Evolutionary conservation across 768 basidiomycete genomes (phyloP).

Genomic region (Trichaptum fuscoviolaceum): DNA sequence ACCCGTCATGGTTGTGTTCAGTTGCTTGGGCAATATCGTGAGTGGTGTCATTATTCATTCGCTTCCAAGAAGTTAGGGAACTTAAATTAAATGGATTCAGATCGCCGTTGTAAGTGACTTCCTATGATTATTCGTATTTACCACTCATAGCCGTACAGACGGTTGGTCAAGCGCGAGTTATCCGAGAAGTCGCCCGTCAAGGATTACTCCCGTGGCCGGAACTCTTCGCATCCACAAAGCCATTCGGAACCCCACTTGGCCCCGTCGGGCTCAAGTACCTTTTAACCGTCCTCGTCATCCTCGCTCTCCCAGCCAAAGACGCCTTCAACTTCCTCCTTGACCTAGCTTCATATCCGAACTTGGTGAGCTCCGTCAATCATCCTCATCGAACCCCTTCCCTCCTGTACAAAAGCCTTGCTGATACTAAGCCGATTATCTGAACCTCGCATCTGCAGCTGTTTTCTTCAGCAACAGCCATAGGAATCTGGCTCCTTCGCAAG

Average conservation of each 20-base stretch:
- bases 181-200: constrained; percentile 49
- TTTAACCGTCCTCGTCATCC: constrained; percentile 36
- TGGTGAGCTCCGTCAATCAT: constrained; percentile 22
- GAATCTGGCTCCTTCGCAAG: constrained; percentile 26
- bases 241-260: constrained; percentile 44
- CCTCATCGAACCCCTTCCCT: constrained; percentile 10
- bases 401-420: neutral
- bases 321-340: constrained; percentile 36
- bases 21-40: neutral
- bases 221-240: constrained; percentile 43
- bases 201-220: constrained; percentile 44
- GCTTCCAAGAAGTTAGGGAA: neutral
- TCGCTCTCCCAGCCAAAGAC: constrained; percentile 30
- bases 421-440: neutral
- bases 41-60: neutral
- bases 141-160: constrained; percentile 13
- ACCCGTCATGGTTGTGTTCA: constrained; percentile 8
- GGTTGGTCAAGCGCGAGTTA: constrained; percentile 39
- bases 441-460: constrained; percentile 18
- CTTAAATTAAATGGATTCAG: neutral
- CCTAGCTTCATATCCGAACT: constrained; percentile 33
- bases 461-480: constrained; percentile 22
- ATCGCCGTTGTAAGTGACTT: neutral
- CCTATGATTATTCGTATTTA: neutral
- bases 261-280: constrained; percentile 36